Percentiles rank a stretch among this genome's conserved stretches.
Evolutionary conservation across 148 eudicot genomes (phyloP).

Genomic region (Mesembryanthemum crystallinum): DNA sequence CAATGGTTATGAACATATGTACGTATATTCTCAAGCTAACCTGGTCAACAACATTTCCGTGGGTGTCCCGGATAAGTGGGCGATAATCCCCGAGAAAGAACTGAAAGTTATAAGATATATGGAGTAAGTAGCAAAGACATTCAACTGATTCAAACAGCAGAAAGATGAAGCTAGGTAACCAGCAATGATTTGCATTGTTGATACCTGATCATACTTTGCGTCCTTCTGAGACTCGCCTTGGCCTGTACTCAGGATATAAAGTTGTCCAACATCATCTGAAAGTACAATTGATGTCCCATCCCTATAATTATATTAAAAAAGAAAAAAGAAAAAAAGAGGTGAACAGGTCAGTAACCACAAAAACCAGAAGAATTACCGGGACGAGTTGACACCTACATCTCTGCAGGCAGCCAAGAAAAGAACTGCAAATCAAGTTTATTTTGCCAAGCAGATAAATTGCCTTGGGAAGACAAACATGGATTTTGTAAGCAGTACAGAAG

Average conservation of each 20-base stretch:
- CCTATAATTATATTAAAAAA: slow-evolving; percentile 29
- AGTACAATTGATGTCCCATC: slow-evolving; percentile 97
- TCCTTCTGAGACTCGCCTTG: slow-evolving; percentile 88
- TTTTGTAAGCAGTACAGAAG: neutral
- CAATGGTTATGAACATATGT: neutral
- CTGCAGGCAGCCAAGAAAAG: neutral
- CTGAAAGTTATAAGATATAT: slow-evolving; percentile 35
- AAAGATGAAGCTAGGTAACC: slow-evolving; percentile 19
- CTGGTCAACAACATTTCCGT: slow-evolving; percentile 97
- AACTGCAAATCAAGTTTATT: slow-evolving; percentile 10
- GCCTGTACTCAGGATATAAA: slow-evolving; percentile 84
- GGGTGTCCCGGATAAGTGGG: slow-evolving; percentile 80
- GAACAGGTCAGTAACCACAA: slow-evolving; percentile 1
- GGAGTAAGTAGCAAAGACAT: slow-evolving; percentile 4
- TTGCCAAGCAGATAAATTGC: slow-evolving; percentile 3
- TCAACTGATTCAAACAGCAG: neutral
- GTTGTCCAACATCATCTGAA: slow-evolving; percentile 94
- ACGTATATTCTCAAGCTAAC: slow-evolving; percentile 35
- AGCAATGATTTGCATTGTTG: slow-evolving; percentile 11
- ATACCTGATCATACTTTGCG: slow-evolving; percentile 96
- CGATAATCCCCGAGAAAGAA: slow-evolving; percentile 98
- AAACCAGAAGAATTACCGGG: slow-evolving; percentile 5
- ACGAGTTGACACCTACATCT: neutral
- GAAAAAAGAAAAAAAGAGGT: slow-evolving; percentile 16
- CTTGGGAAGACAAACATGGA: slow-evolving; percentile 7